Evolutionary conservation across 2,329 filamentous ascomycete species (phyloP), one percentile per base, ranked within the genome.

Genomic region (Ascomycota sp.): DNA sequence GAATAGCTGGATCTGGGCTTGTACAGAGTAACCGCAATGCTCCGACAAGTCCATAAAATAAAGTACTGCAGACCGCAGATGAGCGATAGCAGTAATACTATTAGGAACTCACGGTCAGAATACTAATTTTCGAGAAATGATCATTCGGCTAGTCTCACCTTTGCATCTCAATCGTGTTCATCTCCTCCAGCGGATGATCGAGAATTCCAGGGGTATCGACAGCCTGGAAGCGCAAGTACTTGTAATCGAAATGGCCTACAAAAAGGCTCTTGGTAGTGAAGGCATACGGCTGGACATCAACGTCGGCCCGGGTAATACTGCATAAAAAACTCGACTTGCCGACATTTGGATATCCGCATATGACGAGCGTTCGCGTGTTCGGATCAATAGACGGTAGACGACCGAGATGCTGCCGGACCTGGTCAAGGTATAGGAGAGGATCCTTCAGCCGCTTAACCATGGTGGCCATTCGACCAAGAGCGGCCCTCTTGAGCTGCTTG

Each of bases 141-240:
- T 25, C 20, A 26, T 4, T 3, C 4, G 15, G 12, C n/a, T 22
- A 23, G 11, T 21, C 35, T 31, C 32, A 45, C 40, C 42, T 55
- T 63, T 95, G 89, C 82, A 95, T 95, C 57, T 98, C 89, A 48
- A 98, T 98, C 4, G 89, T 95, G 59, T 94, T 93, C 89, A 95
- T 98, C 60, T 95, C 89, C 57, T 95, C 89, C 7, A 98, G 70
- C 23, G 86, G 85, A 52, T 98, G 89, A 44, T 98, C 89, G 36
- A 98, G 61, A 41, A 98, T 93, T 63, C 89, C 89, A n/a, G 86
- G 86, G 8, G 89, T 98, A 56, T 98, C 89, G 43, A 98, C 94
- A 20, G 83, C 85, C 59, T 65, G 61, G 48, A 66, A 66, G 23
- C 56, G 51, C 33, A 54, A 40, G 32, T 55, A 55, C 58, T 93